A percentile compares a stretch with the other conserved stretches of the same genome.
Evolutionary conservation across 257 asterid genomes (phyloP).

Genomic region (Nyctanthes arbortristis): DNA sequence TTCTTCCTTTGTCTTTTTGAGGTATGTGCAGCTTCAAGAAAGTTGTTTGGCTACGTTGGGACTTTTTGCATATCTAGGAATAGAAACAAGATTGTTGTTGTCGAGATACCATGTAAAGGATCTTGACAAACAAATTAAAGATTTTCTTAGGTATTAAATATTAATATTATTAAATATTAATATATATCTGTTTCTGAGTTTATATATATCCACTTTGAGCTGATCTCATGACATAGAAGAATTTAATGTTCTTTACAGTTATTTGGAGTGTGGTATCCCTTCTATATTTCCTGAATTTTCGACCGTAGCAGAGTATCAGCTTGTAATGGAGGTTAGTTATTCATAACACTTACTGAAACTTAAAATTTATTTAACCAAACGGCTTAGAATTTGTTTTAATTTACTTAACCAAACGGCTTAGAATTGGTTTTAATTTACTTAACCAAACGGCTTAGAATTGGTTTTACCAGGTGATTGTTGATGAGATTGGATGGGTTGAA

Average conservation of each 20-base stretch:
- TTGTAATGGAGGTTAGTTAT: constrained; percentile 69
- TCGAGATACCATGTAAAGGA: constrained; percentile 60
- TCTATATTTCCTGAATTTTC: constrained; percentile 66
- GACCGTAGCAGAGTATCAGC: constrained; percentile 63
- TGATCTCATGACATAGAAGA: constrained; percentile 6
- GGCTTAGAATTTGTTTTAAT: constrained; percentile 22
- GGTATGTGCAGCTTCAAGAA: constrained; percentile 51
- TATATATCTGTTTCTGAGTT: background rate
- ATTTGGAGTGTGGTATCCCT: constrained; percentile 74
- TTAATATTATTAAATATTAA: background rate
- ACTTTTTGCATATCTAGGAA: constrained; percentile 75
- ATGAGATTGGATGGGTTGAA: constrained; percentile 85
- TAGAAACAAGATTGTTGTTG: constrained; percentile 73
- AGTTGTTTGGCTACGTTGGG: constrained; percentile 65
- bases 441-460: constrained; percentile 21
- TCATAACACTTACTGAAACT: background rate
- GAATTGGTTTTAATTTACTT: constrained; percentile 6
- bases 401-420: too few relatives aligned
- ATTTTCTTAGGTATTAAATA: constrained; percentile 59
- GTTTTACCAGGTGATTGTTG: constrained; percentile 55
- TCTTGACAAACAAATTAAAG: constrained; percentile 55
- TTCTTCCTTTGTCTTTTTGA: constrained; percentile 8
- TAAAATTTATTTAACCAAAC: background rate
- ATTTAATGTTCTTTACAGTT: constrained; percentile 42
- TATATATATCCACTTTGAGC: constrained; percentile 1